Conservation (phyloP, 352 stramenopile species). For the Globisporangium cystogenes region DNA sequence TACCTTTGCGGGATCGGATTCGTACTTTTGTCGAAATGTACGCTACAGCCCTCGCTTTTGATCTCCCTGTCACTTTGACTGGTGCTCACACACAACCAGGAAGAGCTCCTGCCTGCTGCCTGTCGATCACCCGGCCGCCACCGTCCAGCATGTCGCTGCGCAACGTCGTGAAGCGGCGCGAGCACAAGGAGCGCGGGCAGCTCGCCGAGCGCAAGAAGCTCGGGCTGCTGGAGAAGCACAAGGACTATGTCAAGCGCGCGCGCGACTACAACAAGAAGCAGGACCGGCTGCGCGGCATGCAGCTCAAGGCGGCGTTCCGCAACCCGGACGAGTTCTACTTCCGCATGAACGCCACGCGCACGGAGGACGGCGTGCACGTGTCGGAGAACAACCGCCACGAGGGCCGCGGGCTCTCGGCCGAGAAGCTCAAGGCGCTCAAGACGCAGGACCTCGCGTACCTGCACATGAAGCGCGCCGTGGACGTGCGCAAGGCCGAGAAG, state of each 20-base stretch:
- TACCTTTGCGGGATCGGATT: too few species aligned
- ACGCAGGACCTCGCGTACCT: conserved; percentile 96
- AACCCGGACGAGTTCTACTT: conserved; percentile 99
- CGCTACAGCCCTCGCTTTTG: too few species aligned
- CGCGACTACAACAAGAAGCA: conserved; percentile 96
- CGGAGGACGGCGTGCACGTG: conserved; percentile 67
- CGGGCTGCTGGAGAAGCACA: conserved; percentile 97
- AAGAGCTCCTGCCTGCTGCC: too few species aligned
- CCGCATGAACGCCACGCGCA: conserved; percentile 90
- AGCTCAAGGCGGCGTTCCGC: conserved; percentile 90
- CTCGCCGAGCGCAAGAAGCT: conserved; percentile 90
- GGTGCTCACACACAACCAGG: too few species aligned
- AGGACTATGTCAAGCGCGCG: conserved; percentile 96
- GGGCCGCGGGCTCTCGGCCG: conserved; percentile 50
- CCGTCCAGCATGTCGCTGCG: conserved; percentile 72
- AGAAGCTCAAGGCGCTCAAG: conserved; percentile 91
- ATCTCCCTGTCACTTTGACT: too few species aligned
- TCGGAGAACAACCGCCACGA: conserved; percentile 69
- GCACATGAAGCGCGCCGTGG: conserved; percentile 81
- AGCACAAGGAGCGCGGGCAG: conserved; percentile 98
- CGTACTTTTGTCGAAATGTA: too few species aligned
- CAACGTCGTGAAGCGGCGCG: conserved; percentile 98
- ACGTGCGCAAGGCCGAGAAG: conserved; percentile 76
- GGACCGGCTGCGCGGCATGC: conserved; percentile 81
- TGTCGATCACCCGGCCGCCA: too few species aligned